These are phyloP conservation scores for Escallonia herrerae DNA, from an alignment of 129 eudicot species.

Conservation along the genomic window DNA sequence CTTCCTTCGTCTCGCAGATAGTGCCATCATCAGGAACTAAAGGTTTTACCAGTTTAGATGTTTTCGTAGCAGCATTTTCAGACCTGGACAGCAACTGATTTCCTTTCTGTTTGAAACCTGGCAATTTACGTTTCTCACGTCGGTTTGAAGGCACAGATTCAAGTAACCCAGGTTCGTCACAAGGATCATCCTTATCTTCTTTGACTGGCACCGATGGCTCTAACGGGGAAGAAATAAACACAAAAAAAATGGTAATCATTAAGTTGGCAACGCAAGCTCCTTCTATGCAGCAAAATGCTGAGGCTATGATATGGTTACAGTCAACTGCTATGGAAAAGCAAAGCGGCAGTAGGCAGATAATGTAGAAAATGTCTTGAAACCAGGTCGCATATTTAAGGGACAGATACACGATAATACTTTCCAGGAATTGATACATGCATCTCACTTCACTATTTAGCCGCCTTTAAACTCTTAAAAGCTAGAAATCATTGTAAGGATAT, in stretches of 20 bases:
- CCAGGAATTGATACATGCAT: not conserved
- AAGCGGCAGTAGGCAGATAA: too few relatives aligned
- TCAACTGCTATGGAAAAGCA: too few relatives aligned
- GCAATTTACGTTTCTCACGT: constrained; percentile 36
- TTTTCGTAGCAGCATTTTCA: constrained; percentile 42
- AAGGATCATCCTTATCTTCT: constrained; percentile 36
- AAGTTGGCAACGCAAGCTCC: not conserved
- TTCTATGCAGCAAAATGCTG: not conserved
- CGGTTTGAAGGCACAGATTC: constrained; percentile 32
- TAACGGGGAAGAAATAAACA: constrained; percentile 16
- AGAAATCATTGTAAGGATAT: not conserved
- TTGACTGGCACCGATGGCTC: constrained; percentile 33
- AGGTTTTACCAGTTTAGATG: constrained; percentile 39
- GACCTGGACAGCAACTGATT: constrained; percentile 24
- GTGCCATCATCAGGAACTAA: constrained; percentile 28
- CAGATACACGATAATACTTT: too few relatives aligned
- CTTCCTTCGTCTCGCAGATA: constrained; percentile 41
- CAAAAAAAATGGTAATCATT: not conserved
- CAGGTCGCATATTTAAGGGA: too few relatives aligned
- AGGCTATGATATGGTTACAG: too few relatives aligned
- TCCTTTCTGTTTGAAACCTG: constrained; percentile 35
- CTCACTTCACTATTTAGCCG: constrained; percentile 4
- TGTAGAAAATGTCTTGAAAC: too few relatives aligned
- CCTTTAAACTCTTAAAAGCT: not conserved
- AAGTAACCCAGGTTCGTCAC: constrained; percentile 34